Evolutionary conservation across 805 yeast genomes (phyloP).

Genomic region (Saturnispora ahearnii): DNA sequence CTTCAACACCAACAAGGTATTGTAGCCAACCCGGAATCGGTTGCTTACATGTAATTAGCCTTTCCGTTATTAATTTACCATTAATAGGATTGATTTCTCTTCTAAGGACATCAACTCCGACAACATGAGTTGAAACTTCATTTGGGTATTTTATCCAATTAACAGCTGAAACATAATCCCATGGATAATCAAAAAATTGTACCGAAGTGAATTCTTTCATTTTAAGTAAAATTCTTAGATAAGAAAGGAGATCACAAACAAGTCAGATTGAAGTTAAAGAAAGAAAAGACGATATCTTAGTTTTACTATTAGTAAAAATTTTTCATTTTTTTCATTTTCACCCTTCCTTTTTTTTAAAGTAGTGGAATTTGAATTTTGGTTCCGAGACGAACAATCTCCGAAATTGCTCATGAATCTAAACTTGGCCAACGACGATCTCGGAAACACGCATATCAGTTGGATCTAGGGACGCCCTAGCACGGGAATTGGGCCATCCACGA

Average conservation of each 20-base stretch:
- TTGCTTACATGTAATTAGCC: constrained; percentile 84
- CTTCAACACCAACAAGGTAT: constrained; percentile 61
- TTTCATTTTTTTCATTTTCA: too few species aligned
- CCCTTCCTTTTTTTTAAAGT: not conserved
- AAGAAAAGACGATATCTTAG: too few species aligned
- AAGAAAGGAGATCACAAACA: too few species aligned
- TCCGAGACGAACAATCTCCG: not conserved
- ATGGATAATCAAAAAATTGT: constrained; percentile 70
- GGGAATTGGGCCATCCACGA: constrained; percentile 28
- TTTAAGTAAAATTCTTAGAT: not conserved
- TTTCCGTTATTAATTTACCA: constrained; percentile 62
- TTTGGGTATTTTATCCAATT: constrained; percentile 98
- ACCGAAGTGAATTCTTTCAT: constrained; percentile 76
- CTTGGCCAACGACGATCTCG: constrained; percentile 1
- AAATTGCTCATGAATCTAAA: not conserved
- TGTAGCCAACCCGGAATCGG: constrained; percentile 77
- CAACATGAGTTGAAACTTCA: constrained; percentile 83
- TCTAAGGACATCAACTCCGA: constrained; percentile 80
- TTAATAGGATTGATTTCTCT: constrained; percentile 53
- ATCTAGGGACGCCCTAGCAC: constrained; percentile 3
- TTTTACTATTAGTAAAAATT: too few species aligned
- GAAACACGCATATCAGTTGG: not conserved
- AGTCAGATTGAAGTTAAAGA: too few species aligned
- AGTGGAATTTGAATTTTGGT: not conserved
- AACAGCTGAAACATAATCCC: constrained; percentile 94